A percentile compares a stretch with the other conserved stretches of the same genome.
Evolutionary conservation across 2,329 filamentous ascomycete genomes (phyloP).

Genomic region (Colletotrichum scovillei): DNA sequence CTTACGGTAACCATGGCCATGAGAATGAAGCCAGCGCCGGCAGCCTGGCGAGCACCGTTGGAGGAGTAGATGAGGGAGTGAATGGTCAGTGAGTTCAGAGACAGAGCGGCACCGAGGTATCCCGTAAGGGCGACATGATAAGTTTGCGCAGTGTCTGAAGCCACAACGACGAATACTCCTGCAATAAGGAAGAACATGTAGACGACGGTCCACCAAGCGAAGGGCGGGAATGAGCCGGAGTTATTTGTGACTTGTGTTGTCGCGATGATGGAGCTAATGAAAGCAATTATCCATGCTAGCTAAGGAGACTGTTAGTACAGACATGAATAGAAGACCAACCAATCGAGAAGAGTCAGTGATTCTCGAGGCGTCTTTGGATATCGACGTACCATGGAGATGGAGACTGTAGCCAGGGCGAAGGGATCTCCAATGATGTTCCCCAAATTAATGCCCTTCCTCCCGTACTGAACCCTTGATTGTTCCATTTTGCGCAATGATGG

Average conservation of each 20-base stretch:
- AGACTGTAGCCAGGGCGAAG: slow-evolving; percentile 93
- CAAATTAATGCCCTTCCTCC: slow-evolving; percentile 73
- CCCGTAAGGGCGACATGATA: slow-evolving; percentile 94
- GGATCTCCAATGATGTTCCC: slow-evolving; percentile 96
- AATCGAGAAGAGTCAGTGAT: not conserved
- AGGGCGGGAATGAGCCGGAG: slow-evolving; percentile 77
- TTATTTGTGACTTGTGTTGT: slow-evolving; percentile 53
- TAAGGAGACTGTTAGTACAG: slow-evolving; percentile 49
- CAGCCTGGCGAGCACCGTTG: slow-evolving; percentile 81
- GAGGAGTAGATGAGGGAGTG: slow-evolving; percentile 86
- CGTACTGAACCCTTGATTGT: slow-evolving; percentile 68
- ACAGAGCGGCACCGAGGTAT: slow-evolving; percentile 84
- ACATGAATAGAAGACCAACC: not conserved
- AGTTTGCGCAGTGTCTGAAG: slow-evolving; percentile 84
- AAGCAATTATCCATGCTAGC: slow-evolving; percentile 96
- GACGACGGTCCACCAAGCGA: slow-evolving; percentile 90
- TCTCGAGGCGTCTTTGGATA: not conserved
- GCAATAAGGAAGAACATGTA: slow-evolving; percentile 87
- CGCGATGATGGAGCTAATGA: slow-evolving; percentile 86
- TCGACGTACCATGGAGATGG: slow-evolving; percentile 84
- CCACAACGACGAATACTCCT: slow-evolving; percentile 84
- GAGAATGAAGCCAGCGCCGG: slow-evolving; percentile 92
- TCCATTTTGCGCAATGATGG: slow-evolving; percentile 87
- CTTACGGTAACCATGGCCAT: slow-evolving; percentile 92
- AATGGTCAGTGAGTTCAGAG: slow-evolving; percentile 86